Evolutionary conservation across 2,329 filamentous ascomycete genomes (phyloP), one percentile per base, ranked within the genome.

Genomic region (Cryphonectria nitschkei): DNA sequence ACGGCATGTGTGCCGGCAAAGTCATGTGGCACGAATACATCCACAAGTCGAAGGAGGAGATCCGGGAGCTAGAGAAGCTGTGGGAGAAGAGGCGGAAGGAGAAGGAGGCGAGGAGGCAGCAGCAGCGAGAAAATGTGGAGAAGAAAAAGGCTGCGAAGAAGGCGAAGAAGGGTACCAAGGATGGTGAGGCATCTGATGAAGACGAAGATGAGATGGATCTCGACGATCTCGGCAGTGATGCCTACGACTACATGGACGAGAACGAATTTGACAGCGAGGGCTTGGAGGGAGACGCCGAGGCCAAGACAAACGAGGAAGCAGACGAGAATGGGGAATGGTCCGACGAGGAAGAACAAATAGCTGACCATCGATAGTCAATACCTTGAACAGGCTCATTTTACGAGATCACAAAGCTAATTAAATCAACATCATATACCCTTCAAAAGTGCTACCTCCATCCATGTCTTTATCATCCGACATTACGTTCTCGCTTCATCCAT

Each of bases 1-100:
- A 99, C 76, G 96, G 95, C 1, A 82, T 98, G 8, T 98, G 94
- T 77, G 87, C 88, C 37, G 96, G 96, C 65, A 96, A 94, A 79
- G 88, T 97, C 70, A 93, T 99, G 92, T 99, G 96, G 96, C 96
- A 99, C 80, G 94, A 98, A 79, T 97, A 94, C 78, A 90, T 98
- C 68, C 89, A 91, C 79, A 99, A 99, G 86, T 90, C 89, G 8
- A 89, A 89, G 75, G 87, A 89, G 26, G 95, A 99, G 80, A 83
- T 94, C 70, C 88, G 90, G 78, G 89, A 92, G 74, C 82, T 98
- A 76, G 95, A 98, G 75, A 89, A 91, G 83, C 88, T 89, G 75
- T 98, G 96, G 93, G 91, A 94, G 75, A 83, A 92, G 82, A 88
- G 89, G 77, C 87, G 88, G 70, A 89, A 90, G 76, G 93, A 96